These are phyloP conservation scores for Discostella pseudostelligera DNA, from an alignment of 108 stramenopile species.

Conservation along the genomic window DNA sequence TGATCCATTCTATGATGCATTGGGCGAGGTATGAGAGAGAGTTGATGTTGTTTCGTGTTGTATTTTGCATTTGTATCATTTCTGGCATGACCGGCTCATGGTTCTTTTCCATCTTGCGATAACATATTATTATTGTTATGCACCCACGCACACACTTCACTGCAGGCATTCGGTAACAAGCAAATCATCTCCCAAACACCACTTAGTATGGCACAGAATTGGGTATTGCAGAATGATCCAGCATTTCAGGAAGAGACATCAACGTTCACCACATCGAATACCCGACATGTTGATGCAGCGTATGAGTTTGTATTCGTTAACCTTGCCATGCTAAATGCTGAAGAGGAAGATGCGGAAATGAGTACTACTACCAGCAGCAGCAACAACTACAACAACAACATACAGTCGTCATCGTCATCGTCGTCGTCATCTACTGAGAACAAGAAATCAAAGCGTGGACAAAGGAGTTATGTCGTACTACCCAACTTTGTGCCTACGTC, in stretches of 20 bases:
- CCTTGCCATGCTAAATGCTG: constrained; percentile 62
- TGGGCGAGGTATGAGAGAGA: constrained; percentile 47
- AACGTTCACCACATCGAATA: constrained; percentile 64
- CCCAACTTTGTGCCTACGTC: constrained; percentile 68
- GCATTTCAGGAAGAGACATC: constrained; percentile 35
- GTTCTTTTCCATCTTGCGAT: too few species aligned
- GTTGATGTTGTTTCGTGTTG: neutral
- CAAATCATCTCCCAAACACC: constrained; percentile 57
- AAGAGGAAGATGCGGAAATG: neutral
- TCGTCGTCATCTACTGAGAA: neutral
- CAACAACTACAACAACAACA: too few species aligned
- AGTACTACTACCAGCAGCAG: neutral
- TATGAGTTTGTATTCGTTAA: constrained; percentile 84
- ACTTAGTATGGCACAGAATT: constrained; percentile 60
- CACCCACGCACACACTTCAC: neutral
- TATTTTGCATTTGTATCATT: neutral
- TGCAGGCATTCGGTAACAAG: constrained; percentile 46
- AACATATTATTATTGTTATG: too few species aligned
- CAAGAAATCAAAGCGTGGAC: constrained; percentile 24
- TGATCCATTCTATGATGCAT: constrained; percentile 68
- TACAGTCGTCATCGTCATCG: too few species aligned
- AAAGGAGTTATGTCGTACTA: constrained; percentile 70
- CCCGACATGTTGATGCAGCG: constrained; percentile 68
- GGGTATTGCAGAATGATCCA: constrained; percentile 67
- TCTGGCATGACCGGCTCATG: too few species aligned